Evolutionary conservation across 805 yeast genomes (phyloP).

Genomic region (Schwanniomyces vanrijiae): DNA sequence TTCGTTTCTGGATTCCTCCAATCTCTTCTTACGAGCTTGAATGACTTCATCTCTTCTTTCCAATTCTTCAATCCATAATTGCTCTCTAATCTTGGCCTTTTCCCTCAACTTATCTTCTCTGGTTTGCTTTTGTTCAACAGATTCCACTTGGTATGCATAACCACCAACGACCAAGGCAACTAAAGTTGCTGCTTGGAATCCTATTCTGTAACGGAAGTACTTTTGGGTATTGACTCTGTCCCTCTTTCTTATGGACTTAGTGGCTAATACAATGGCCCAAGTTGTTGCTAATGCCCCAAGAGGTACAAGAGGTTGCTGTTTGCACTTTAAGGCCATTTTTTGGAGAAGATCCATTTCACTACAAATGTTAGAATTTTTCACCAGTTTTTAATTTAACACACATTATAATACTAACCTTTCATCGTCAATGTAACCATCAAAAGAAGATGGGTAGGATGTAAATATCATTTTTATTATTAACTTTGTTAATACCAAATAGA

Average conservation of each 20-base stretch:
- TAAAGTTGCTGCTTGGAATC: constrained; percentile 78
- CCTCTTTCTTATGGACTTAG: constrained; percentile 70
- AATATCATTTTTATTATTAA: constrained; percentile 10
- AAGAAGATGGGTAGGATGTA: constrained; percentile 46
- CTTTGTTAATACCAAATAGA: background rate
- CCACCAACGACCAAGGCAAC: constrained; percentile 85
- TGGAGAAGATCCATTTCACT: constrained; percentile 49
- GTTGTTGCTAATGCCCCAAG: constrained; percentile 76
- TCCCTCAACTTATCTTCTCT: constrained; percentile 67
- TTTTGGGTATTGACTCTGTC: constrained; percentile 74
- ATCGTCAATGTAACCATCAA: constrained; percentile 35
- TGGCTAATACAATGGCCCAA: constrained; percentile 79
- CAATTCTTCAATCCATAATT: constrained; percentile 84
- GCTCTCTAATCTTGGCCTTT: constrained; percentile 83
- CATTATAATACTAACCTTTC: constrained; percentile 45
- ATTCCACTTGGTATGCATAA: constrained; percentile 56
- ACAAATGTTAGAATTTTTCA: constrained; percentile 12
- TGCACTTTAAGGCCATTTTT: constrained; percentile 60
- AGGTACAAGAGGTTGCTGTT: constrained; percentile 89
- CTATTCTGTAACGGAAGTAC: constrained; percentile 90
- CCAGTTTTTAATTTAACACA: background rate
- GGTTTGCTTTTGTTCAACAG: constrained; percentile 43
- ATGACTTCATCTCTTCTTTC: constrained; percentile 82
- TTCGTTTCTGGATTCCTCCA: constrained; percentile 57
- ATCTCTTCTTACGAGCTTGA: constrained; percentile 65